Percentiles rank a stretch among this genome's conserved stretches.
Evolutionary conservation across 2,329 filamentous ascomycete species (phyloP).

Genomic region (Ophiostoma sp.): DNA sequence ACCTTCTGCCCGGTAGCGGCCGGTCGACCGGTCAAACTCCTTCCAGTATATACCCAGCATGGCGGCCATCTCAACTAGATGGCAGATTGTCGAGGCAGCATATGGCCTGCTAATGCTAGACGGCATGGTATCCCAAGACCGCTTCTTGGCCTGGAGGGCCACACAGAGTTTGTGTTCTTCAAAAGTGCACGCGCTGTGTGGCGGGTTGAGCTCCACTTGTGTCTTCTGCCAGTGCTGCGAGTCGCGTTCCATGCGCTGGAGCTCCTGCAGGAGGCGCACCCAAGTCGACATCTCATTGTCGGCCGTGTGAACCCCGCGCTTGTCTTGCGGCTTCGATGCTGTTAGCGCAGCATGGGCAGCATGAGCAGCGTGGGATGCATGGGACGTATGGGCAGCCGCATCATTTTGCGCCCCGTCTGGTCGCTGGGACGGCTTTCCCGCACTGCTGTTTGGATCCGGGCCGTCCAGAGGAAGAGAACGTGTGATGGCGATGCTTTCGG

Average conservation of each 20-base stretch:
- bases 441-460: background rate
- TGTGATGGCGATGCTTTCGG: slow-evolving; percentile 35
- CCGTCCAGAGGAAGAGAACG: slow-evolving; percentile 4
- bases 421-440: slow-evolving; percentile 36
- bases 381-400: background rate
- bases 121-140: slow-evolving; percentile 56
- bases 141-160: slow-evolving; percentile 47
- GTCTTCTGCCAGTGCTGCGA: slow-evolving; percentile 49
- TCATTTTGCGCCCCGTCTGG: slow-evolving; percentile 14
- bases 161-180: slow-evolving; percentile 45
- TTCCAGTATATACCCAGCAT: slow-evolving; percentile 60
- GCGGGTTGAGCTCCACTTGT: slow-evolving; percentile 34
- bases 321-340: background rate
- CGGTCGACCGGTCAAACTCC: slow-evolving; percentile 53
- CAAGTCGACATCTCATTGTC: slow-evolving; percentile 59
- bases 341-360: slow-evolving; percentile 25
- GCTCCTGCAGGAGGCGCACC: slow-evolving; percentile 51
- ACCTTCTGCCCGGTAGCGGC: slow-evolving; percentile 56
- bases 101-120: slow-evolving; percentile 49
- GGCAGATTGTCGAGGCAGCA: slow-evolving; percentile 56
- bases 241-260: slow-evolving; percentile 52
- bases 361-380: background rate
- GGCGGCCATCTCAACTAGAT: slow-evolving; percentile 55
- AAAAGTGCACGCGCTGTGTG: slow-evolving; percentile 26
- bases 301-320: slow-evolving; percentile 49